Conservation (phyloP, 352 stramenopile species). For the Phytophthora palmivora region DNA sequence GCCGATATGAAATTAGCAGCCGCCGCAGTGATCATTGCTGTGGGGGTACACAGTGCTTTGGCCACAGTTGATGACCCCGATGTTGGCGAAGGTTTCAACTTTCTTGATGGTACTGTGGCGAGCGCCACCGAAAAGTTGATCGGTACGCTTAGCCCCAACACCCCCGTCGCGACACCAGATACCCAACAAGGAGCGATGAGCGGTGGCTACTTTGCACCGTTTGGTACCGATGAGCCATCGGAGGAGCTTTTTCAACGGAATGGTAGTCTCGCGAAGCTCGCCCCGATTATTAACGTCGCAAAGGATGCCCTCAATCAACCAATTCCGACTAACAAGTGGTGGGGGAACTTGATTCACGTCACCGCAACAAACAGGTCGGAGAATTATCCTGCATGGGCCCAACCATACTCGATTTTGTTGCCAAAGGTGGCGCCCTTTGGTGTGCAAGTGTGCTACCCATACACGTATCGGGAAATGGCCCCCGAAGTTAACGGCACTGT, state of each 20-base stretch:
- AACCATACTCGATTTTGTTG: slow-evolving; percentile 72
- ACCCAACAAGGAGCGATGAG: slow-evolving; percentile 11
- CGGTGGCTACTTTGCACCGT: slow-evolving; percentile 42
- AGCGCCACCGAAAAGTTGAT: slow-evolving; percentile 21
- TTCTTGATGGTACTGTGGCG: slow-evolving; percentile 17
- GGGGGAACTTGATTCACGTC: slow-evolving; percentile 76
- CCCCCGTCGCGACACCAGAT: background rate
- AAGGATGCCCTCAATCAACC: slow-evolving; percentile 49
- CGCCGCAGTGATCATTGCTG: background rate
- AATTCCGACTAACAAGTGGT: slow-evolving; percentile 87
- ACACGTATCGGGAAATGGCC: slow-evolving; percentile 61
- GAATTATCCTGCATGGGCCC: slow-evolving; percentile 62
- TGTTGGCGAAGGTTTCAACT: slow-evolving; percentile 30
- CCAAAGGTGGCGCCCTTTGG: slow-evolving; percentile 54
- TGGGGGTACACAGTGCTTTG: background rate
- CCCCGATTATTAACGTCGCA: slow-evolving; percentile 69
- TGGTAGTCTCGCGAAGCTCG: slow-evolving; percentile 47
- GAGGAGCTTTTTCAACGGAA: slow-evolving; percentile 57
- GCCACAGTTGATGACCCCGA: slow-evolving; percentile 11
- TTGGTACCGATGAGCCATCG: slow-evolving; percentile 47
- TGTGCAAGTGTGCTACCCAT: slow-evolving; percentile 65
- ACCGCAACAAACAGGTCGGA: slow-evolving; percentile 41
- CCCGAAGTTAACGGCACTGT: slow-evolving; percentile 53
- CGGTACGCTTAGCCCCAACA: slow-evolving; percentile 14
- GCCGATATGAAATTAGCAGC: slow-evolving; percentile 6